Evolutionary conservation across 331 rosid genomes (phyloP).

Genomic region (Cucumis variabilis): DNA sequence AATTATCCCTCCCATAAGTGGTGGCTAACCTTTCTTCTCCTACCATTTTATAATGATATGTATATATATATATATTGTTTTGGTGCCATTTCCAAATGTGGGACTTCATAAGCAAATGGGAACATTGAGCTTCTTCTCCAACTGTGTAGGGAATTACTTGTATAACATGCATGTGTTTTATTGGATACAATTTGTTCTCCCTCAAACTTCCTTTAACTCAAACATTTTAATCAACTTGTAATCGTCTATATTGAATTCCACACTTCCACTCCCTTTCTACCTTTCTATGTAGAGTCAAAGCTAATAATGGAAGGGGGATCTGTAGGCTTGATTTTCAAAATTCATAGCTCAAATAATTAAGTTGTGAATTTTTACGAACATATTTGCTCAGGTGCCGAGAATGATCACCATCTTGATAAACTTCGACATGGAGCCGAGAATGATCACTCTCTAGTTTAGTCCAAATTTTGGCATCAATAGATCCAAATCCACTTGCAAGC

Average conservation of each 20-base stretch:
- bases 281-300: no score
- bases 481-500: no score
- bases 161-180: not conserved
- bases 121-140: not conserved
- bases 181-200: not conserved
- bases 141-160: not conserved
- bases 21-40: conserved; percentile 52
- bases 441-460: no score
- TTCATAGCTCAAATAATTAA: no score
- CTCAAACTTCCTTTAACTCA: not conserved
- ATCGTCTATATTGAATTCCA: not conserved
- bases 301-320: no score
- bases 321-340: no score
- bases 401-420: no score
- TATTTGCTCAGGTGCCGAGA: no score
- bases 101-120: not conserved
- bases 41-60: not conserved
- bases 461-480: no score
- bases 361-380: no score
- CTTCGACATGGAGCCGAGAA: no score
- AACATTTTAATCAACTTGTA: not conserved
- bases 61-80: not conserved
- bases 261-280: no score
- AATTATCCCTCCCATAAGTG: conserved; percentile 89
- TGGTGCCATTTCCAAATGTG: not conserved